Percentiles rank a stretch among this genome's conserved stretches.
Conservation (phyloP, 2,329 filamentous ascomycete species). For the Emmonsia crescens region DNA sequence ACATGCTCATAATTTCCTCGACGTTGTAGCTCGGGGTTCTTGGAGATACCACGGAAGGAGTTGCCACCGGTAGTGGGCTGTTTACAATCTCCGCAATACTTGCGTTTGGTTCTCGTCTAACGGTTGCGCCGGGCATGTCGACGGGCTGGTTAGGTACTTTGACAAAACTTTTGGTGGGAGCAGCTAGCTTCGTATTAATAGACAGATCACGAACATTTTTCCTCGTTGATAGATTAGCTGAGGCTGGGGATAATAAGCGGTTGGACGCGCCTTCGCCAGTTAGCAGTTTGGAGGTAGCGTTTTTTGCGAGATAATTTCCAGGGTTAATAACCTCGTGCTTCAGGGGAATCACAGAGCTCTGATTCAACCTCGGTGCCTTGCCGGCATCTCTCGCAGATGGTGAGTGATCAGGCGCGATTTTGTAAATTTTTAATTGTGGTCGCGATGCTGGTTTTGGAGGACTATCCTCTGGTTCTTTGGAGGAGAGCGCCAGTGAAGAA, state of each 20-base stretch:
- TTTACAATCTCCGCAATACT: constrained; percentile 35
- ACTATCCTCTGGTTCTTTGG: neutral
- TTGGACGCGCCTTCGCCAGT: neutral
- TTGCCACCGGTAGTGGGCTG: constrained; percentile 25
- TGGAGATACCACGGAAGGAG: constrained; percentile 17
- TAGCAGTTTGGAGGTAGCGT: neutral
- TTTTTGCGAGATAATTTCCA: neutral
- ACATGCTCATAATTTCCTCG: constrained; percentile 33
- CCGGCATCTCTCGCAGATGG: constrained; percentile 1
- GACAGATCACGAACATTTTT: constrained; percentile 32
- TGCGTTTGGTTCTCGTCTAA: constrained; percentile 17
- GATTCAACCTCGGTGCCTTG: neutral
- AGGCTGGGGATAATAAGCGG: constrained; percentile 4
- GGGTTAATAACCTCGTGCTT: neutral
- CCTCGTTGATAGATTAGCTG: constrained; percentile 12
- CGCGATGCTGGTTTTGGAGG: neutral
- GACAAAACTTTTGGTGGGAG: constrained; percentile 19
- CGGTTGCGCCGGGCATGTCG: neutral
- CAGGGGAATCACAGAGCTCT: neutral
- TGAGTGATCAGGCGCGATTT: neutral
- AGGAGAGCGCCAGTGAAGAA: constrained; percentile 6
- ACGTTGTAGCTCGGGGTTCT: constrained; percentile 22
- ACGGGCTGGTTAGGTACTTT: constrained; percentile 27
- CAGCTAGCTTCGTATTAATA: constrained; percentile 30
- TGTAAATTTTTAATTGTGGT: neutral